Conservation (phyloP, 2,329 filamentous ascomycete genomes). For the Talaromyces sp. region DNA sequence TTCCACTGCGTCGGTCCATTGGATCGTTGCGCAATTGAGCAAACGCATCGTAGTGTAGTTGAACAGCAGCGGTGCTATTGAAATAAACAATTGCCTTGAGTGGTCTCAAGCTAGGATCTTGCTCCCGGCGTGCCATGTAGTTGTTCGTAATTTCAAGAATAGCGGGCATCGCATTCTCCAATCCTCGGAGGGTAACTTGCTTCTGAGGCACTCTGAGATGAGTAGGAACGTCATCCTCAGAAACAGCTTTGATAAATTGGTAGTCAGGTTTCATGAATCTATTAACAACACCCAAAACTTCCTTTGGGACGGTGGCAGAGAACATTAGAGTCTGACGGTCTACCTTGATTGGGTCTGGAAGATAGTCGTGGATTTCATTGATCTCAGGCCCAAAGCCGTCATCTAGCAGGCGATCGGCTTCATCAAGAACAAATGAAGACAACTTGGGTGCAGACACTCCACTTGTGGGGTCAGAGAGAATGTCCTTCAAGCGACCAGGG, state of each 20-base stretch:
- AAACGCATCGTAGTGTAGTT: constrained; percentile 58
- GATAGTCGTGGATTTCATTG: constrained; percentile 51
- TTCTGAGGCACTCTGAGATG: constrained; percentile 81
- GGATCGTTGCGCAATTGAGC: constrained; percentile 40
- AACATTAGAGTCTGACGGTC: constrained; percentile 89
- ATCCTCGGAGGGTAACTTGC: constrained; percentile 59
- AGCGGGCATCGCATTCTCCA: constrained; percentile 71
- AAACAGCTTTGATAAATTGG: constrained; percentile 85
- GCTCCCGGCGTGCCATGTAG: constrained; percentile 44
- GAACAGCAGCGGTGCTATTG: constrained; percentile 69
- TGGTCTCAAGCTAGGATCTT: constrained; percentile 44
- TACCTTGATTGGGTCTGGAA: constrained; percentile 60
- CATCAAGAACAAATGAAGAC: constrained; percentile 57
- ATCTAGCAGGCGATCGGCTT: constrained; percentile 63
- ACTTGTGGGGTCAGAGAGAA: constrained; percentile 61
- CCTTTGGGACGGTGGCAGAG: constrained; percentile 82
- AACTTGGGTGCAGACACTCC: constrained; percentile 61
- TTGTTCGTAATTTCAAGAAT: constrained; percentile 69
- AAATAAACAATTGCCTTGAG: constrained; percentile 98
- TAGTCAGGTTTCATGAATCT: constrained; percentile 75
- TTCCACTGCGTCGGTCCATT: constrained; percentile 20
- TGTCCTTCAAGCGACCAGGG: constrained; percentile 78
- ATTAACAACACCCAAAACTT: constrained; percentile 75
- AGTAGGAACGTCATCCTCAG: constrained; percentile 73
- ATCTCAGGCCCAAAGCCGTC: constrained; percentile 64